Conservation (phyloP, 441 rosid genomes). For the Manihot esculenta region DNA sequence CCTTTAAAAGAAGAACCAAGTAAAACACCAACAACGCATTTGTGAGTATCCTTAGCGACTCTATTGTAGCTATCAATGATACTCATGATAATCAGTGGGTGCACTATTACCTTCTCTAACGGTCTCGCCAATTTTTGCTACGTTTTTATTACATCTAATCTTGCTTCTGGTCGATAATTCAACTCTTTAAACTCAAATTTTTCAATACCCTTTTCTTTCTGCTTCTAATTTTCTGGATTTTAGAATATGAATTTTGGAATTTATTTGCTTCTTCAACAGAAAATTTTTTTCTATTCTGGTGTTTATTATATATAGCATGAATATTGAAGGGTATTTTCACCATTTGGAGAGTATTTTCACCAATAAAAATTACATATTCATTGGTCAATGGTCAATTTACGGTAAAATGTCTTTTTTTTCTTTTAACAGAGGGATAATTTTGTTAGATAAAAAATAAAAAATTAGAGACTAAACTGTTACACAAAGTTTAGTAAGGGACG, state of each 20-base stretch:
- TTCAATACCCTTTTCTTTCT: background rate
- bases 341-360: too few species aligned
- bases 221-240: background rate
- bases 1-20: conserved; percentile 72
- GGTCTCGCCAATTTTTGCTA: conserved; percentile 68
- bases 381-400: too few species aligned
- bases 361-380: too few species aligned
- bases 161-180: conserved; percentile 8
- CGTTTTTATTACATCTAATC: conserved; percentile 81
- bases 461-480: too few species aligned
- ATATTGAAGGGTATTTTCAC: too few species aligned
- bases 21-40: conserved; percentile 78
- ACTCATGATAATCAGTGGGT: conserved; percentile 77
- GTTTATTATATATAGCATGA: too few species aligned
- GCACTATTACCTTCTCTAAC: conserved; percentile 83
- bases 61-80: conserved; percentile 87
- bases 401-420: too few species aligned
- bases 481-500: too few species aligned
- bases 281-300: conserved; percentile 22
- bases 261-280: conserved; percentile 54
- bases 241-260: background rate
- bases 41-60: conserved; percentile 82
- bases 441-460: too few species aligned
- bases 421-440: too few species aligned
- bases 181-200: background rate